Conservation (phyloP, 768 basidiomycete species). For the Tricholomella constricta region DNA sequence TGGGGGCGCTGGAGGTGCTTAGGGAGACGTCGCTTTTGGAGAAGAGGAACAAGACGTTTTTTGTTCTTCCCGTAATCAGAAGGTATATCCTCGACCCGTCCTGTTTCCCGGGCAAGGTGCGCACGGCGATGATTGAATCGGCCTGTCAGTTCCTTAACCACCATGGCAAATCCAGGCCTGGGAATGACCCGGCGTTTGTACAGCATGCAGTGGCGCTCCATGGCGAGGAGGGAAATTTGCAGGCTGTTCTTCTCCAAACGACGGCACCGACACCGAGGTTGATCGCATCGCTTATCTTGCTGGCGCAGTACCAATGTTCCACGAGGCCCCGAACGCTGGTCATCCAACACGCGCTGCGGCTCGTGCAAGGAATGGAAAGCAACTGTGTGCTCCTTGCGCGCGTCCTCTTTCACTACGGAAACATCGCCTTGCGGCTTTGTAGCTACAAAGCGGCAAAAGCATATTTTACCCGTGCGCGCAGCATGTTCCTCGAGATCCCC, state of each 20-base stretch:
- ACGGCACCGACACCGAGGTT: neutral
- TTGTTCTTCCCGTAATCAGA: conserved; percentile 22
- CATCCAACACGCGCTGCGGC: neutral
- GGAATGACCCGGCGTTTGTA: conserved; percentile 11
- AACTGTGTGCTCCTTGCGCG: neutral
- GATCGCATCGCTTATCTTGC: neutral
- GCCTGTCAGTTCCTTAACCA: conserved; percentile 15
- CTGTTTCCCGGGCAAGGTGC: conserved; percentile 6
- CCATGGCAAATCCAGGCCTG: conserved; percentile 13
- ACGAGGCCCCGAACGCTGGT: neutral
- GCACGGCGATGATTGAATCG: conserved; percentile 8
- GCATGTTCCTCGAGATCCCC: neutral
- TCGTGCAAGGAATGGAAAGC: neutral
- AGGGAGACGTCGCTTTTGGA: conserved; percentile 4
- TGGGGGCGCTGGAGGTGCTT: conserved; percentile 8
- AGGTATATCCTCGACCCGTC: conserved; percentile 16
- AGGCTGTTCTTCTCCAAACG: neutral
- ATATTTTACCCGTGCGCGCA: neutral
- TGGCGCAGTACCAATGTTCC: neutral
- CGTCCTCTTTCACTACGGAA: neutral
- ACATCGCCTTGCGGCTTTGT: neutral
- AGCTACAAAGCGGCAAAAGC: neutral
- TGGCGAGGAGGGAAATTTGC: neutral
- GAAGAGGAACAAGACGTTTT: conserved; percentile 3
- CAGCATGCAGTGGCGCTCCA: neutral